These are phyloP conservation scores for Erysiphe neolycopersici DNA, from an alignment of 2,329 filamentous ascomycete species.

Conservation along the genomic window DNA sequence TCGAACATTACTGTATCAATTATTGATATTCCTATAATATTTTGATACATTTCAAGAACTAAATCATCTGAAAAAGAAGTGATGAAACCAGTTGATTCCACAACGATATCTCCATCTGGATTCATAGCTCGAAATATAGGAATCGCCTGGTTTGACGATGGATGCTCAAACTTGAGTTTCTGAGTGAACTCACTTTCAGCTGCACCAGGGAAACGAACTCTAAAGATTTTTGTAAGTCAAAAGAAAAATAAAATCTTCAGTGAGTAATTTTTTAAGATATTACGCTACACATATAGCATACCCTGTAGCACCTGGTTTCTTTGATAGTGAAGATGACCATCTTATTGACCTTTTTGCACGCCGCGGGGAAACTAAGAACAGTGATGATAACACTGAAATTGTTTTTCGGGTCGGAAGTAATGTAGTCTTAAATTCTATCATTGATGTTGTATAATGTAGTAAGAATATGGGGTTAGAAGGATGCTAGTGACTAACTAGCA, in stretches of 20 bases:
- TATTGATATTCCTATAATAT: constrained; percentile 45
- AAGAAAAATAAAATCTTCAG: too few species aligned
- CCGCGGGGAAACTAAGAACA: too few species aligned
- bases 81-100: constrained; percentile 26
- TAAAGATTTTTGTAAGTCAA: constrained; percentile 10
- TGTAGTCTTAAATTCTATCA: too few species aligned
- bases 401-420: too few species aligned
- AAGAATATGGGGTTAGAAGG: too few species aligned
- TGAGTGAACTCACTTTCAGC: constrained; percentile 81
- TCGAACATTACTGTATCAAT: constrained; percentile 99
- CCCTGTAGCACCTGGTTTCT: constrained; percentile 10
- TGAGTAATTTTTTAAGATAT: too few species aligned
- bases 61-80: constrained; percentile 19
- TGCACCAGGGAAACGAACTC: constrained; percentile 53
- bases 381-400: too few species aligned
- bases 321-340: constrained; percentile 10
- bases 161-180: constrained; percentile 48
- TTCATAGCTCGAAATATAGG: constrained; percentile 82
- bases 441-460: too few species aligned
- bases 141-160: constrained; percentile 46
- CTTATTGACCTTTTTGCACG: neutral
- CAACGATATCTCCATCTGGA: constrained; percentile 62
- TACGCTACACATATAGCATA: constrained; percentile 1
- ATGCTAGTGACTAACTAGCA: too few species aligned
- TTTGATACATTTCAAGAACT: constrained; percentile 17